These are phyloP conservation scores for Globisporangium iwayamae DNA, from an alignment of 352 stramenopile species.

Conservation along the genomic window DNA sequence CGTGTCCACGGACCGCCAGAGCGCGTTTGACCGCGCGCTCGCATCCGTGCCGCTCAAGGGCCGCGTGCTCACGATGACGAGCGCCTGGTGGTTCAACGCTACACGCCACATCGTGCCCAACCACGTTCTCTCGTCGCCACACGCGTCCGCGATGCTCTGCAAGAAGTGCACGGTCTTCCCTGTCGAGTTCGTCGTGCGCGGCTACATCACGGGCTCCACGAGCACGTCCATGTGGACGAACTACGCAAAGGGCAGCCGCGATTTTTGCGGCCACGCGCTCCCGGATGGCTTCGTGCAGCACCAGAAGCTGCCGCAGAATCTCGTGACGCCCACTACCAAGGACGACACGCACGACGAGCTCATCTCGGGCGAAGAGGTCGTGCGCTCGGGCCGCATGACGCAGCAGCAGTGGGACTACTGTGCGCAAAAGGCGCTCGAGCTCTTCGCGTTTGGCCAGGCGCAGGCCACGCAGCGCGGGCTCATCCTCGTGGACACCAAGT, in stretches of 20 bases:
- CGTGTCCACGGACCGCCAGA: slow-evolving; percentile 98
- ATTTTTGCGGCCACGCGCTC: slow-evolving; percentile 97
- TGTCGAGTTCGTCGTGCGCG: slow-evolving; percentile 98
- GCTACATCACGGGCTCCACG: slow-evolving; percentile 96
- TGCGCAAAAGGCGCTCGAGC: slow-evolving; percentile 86
- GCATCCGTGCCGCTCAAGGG: slow-evolving; percentile 97
- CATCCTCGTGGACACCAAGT: slow-evolving; percentile 99
- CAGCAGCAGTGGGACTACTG: slow-evolving; percentile 97
- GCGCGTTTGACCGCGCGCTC: slow-evolving; percentile 97
- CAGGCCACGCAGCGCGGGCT: slow-evolving; percentile 90
- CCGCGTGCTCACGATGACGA: slow-evolving; percentile 96
- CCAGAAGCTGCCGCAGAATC: slow-evolving; percentile 92
- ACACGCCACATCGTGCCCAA: slow-evolving; percentile 97
- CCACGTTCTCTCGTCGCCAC: slow-evolving; percentile 93
- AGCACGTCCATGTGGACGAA: slow-evolving; percentile 99
- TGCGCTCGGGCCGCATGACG: slow-evolving; percentile 93
- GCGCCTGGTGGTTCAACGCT: slow-evolving; percentile 94
- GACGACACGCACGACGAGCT: slow-evolving; percentile 97
- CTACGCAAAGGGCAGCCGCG: slow-evolving; percentile 93
- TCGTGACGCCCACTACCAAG: slow-evolving; percentile 99
- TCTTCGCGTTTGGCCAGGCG: slow-evolving; percentile 92
- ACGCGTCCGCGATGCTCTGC: slow-evolving; percentile 95
- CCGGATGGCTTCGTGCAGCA: slow-evolving; percentile 96
- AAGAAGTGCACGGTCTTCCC: slow-evolving; percentile 96
- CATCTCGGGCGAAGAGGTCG: slow-evolving; percentile 94